A percentile compares a stretch with the other conserved stretches of the same genome.
Evolutionary conservation across 75 land plant genomes (phyloP).

Genomic region (Pinus albicaulis): DNA sequence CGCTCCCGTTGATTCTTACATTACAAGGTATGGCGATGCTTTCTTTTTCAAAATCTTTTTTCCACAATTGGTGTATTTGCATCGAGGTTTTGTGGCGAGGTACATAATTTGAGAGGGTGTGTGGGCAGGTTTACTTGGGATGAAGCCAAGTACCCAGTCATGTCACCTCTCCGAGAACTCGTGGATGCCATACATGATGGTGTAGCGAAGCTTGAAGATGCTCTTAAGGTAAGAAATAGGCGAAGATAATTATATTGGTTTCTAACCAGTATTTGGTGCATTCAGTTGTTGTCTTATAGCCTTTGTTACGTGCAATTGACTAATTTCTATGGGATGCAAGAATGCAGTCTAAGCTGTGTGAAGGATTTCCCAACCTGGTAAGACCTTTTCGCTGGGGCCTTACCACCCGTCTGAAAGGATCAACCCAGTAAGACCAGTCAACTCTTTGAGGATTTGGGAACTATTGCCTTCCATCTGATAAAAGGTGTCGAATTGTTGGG

Average conservation of each 20-base stretch:
- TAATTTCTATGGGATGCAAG: background rate
- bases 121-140: conserved; percentile 88
- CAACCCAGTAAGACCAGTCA: too few species aligned
- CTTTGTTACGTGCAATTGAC: background rate
- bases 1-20: conserved; percentile 83
- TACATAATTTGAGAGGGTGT: background rate
- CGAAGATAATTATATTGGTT: background rate
- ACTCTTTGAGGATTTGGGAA: too few species aligned
- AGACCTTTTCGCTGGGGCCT: too few species aligned
- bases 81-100: background rate
- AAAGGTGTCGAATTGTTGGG: background rate
- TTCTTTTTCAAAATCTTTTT: background rate
- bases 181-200: conserved; percentile 70
- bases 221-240: conserved; percentile 71
- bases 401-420: too few species aligned
- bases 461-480: too few species aligned
- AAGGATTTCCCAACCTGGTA: too few species aligned
- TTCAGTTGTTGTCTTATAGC: background rate
- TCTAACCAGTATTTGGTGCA: background rate
- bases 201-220: conserved; percentile 91
- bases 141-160: conserved; percentile 91
- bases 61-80: background rate
- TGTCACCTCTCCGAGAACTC: conserved; percentile 87
- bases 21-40: conserved; percentile 54
- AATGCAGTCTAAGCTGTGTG: too few species aligned